A percentile compares a stretch with the other conserved stretches of the same genome.
These are phyloP conservation scores for Fusarium pilosicola DNA, from an alignment of 2,329 filamentous ascomycete genomes.

Conservation along the genomic window DNA sequence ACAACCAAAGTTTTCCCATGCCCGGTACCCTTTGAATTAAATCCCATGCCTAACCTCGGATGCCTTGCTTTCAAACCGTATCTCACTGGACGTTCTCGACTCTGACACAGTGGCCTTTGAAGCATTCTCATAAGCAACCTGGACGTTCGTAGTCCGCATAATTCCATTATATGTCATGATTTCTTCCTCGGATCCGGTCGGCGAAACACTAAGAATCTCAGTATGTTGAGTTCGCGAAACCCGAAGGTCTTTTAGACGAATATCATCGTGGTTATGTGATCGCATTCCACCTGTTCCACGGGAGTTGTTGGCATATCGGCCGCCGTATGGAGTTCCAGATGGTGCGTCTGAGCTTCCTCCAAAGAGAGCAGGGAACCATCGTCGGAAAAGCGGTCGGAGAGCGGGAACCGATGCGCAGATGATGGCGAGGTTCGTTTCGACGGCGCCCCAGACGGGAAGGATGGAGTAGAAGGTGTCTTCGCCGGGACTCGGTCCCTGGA, in stretches of 20 bases:
- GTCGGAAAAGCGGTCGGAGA: conserved; percentile 48
- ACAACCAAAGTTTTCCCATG: neutral
- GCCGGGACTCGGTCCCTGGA: conserved; percentile 33
- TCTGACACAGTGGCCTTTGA: conserved; percentile 17
- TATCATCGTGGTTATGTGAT: conserved; percentile 26
- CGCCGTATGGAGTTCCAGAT: conserved; percentile 13
- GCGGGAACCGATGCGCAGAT: conserved; percentile 49
- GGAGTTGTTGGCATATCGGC: conserved; percentile 16
- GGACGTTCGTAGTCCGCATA: conserved; percentile 49
- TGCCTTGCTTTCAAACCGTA: conserved; percentile 17
- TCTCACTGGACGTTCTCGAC: conserved; percentile 25
- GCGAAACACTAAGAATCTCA: conserved; percentile 50
- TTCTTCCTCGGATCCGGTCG: conserved; percentile 51
- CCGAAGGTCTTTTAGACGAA: conserved; percentile 35
- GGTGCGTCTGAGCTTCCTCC: conserved; percentile 31
- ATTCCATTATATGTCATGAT: conserved; percentile 55
- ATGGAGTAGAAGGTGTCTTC: conserved; percentile 42
- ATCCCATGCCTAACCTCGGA: conserved; percentile 9
- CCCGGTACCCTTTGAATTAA: neutral
- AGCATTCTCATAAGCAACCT: conserved; percentile 37
- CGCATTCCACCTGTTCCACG: conserved; percentile 36
- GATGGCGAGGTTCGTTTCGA: conserved; percentile 52
- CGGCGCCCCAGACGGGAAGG: conserved; percentile 47
- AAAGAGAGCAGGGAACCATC: conserved; percentile 47
- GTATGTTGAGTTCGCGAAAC: conserved; percentile 40